Base-by-base conservation (phyloP, 1,284 basidiomycete genomes). In the Ustilago trichophora region DNA sequence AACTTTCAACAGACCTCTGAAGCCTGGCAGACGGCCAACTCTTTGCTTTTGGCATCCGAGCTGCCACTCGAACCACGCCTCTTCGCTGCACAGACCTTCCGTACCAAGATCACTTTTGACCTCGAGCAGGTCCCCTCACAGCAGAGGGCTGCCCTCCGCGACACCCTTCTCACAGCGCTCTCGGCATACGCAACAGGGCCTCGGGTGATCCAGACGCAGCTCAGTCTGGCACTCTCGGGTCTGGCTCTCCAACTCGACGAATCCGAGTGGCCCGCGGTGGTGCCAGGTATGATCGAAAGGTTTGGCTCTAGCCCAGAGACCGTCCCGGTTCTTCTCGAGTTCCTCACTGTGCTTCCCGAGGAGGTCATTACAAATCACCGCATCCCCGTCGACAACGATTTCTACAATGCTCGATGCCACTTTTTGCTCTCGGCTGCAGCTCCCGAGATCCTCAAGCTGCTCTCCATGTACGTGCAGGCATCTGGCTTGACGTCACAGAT, bases 1-100 rank as follows among this genome's bases (percentile, higher is more conserved):
- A 73, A 78, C 45, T 83, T 83, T 47, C 83, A 83, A 45, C 80
- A 82, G 67, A 76, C 74, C 91, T 87, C 88, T 80, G 91, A 97
- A 82, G 95, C 96, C 75, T 99, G 96, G 96, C 86, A 89, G 72
- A 92, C 91, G 42, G 95, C 93, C 83, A 95, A 97, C 84, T 85
- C 90, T 75, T 87, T 99, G 59, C 87, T 99, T 52, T 87, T 90
- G 54, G 88, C 90, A 3, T 87, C 88, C 41, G 90, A 93, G 69
- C 87, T 89, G 5, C 91, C 93, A 2, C 82, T 86, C 42, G 87
- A 92, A 55, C 91, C 92, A 29, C 91, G 93, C 77, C 84, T 98
- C 42, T 98, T 99, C 80, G 93, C 94, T 15, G 93, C 95, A 0
- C 96, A 98, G 83, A 98, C 96, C 0, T 92, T 99, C 81, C 86